A percentile compares a stretch with the other conserved stretches of the same genome.
Conservation (phyloP, 2,329 filamentous ascomycete species). For the Fusarium guadeloupense region DNA sequence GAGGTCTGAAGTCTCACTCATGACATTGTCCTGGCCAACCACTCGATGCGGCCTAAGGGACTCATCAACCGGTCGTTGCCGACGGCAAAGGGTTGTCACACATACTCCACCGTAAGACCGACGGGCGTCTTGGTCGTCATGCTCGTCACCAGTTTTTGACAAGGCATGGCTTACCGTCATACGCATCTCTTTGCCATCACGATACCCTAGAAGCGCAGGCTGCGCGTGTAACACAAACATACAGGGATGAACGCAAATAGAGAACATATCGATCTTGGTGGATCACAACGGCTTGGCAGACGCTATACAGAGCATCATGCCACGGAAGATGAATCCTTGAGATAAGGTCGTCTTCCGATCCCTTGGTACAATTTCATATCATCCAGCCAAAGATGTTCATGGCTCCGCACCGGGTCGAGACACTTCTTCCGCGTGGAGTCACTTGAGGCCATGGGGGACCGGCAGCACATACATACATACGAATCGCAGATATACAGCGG, state of each 20-base stretch:
- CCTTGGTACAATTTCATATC: conserved; percentile 5
- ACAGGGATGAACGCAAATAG: conserved; percentile 35
- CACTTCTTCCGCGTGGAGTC: background rate
- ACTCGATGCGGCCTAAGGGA: conserved; percentile 2
- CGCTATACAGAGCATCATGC: too few relatives aligned
- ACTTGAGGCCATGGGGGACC: background rate
- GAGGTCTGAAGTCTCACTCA: conserved; percentile 15
- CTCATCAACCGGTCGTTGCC: conserved; percentile 19
- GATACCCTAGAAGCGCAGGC: conserved; percentile 24
- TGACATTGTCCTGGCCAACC: conserved; percentile 4
- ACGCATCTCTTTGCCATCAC: conserved; percentile 23
- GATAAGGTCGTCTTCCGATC: conserved; percentile 34
- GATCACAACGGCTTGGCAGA: conserved; percentile 27
- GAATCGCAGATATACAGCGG: conserved; percentile 1
- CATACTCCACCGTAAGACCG: conserved; percentile 30
- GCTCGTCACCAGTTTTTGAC: background rate
- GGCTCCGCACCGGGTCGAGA: conserved; percentile 6
- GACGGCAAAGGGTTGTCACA: conserved; percentile 32
- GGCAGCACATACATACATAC: conserved; percentile 2
- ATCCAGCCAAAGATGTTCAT: conserved; percentile 1
- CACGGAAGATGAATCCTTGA: conserved; percentile 24
- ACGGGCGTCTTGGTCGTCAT: conserved; percentile 3
- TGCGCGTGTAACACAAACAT: conserved; percentile 34
- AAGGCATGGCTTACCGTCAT: conserved; percentile 6
- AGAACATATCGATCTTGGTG: conserved; percentile 39